Conservation (phyloP, 352 stramenopile genomes). For the Phytophthora idaei region DNA sequence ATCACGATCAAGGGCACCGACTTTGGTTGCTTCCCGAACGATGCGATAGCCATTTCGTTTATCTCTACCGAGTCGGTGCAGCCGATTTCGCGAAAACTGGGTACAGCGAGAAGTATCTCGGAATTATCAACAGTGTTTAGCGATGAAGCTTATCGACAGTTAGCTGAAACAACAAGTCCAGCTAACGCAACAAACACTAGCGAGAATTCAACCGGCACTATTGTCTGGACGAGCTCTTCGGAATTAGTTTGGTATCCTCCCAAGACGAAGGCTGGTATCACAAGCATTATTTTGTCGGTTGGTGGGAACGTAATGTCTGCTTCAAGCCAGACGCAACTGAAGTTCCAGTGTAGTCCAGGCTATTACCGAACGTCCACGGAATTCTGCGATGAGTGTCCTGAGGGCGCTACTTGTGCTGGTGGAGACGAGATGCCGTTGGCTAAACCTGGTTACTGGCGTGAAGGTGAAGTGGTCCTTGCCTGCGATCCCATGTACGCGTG, state of each 20-base stretch:
- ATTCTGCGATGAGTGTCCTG: slow-evolving; percentile 60
- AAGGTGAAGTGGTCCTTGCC: slow-evolving; percentile 55
- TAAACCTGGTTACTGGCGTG: slow-evolving; percentile 58
- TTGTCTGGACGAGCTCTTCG: slow-evolving; percentile 56
- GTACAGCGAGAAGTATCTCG: background rate
- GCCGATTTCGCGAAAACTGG: slow-evolving; percentile 24
- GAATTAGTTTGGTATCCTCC: slow-evolving; percentile 62
- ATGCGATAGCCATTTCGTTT: slow-evolving; percentile 60
- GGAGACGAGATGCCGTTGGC: slow-evolving; percentile 55
- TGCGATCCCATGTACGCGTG: slow-evolving; percentile 66
- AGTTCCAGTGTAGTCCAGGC: slow-evolving; percentile 65
- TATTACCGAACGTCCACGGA: slow-evolving; percentile 52
- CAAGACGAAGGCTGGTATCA: slow-evolving; percentile 58
- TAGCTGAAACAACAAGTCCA: slow-evolving; percentile 15
- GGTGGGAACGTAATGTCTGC: slow-evolving; percentile 67
- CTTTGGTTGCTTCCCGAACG: slow-evolving; percentile 71
- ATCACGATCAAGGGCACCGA: slow-evolving; percentile 69
- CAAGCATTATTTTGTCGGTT: slow-evolving; percentile 61
- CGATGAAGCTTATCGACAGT: slow-evolving; percentile 2
- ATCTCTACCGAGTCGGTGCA: slow-evolving; percentile 19
- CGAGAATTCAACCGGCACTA: slow-evolving; percentile 31
- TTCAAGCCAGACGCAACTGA: slow-evolving; percentile 60
- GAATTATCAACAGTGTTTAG: slow-evolving; percentile 6
- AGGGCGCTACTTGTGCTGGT: slow-evolving; percentile 54
- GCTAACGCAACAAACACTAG: slow-evolving; percentile 16